phyloP scores from a whole-genome alignment of 2,329 filamentous ascomycete species.

The Hypoxylon sp. region DNA sequence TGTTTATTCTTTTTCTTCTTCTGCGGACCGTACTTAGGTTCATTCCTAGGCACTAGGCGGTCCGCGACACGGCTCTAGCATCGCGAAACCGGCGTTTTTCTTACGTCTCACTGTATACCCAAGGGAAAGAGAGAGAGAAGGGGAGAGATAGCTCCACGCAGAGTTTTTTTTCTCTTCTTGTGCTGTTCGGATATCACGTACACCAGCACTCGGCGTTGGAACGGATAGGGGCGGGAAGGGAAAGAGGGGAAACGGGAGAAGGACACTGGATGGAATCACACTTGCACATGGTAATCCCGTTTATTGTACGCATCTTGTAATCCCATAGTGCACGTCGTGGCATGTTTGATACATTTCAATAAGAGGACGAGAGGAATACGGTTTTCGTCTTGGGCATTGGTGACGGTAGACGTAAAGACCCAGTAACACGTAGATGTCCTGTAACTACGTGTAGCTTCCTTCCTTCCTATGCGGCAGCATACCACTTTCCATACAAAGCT shows the following conservation, averaged over 20 bases:
- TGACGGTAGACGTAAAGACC: too few species aligned
- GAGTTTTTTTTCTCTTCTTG: background rate
- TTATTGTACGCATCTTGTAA: slow-evolving; percentile 32
- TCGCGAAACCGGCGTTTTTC: background rate
- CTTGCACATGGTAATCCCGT: slow-evolving; percentile 6
- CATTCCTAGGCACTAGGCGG: slow-evolving; percentile 6
- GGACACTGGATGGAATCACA: background rate
- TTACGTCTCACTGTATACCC: slow-evolving; percentile 1
- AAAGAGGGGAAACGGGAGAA: background rate
- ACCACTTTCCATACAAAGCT: too few species aligned
- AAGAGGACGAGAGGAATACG: slow-evolving; percentile 7
- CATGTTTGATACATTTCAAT: slow-evolving; percentile 25
- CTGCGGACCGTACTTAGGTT: slow-evolving; percentile 1
- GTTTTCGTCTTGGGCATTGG: background rate
- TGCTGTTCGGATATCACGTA: background rate
- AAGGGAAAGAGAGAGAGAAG: background rate
- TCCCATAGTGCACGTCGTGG: slow-evolving; percentile 22
- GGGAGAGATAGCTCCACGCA: too few species aligned
- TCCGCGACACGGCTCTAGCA: background rate
- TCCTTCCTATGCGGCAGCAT: too few species aligned
- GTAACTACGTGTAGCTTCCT: too few species aligned
- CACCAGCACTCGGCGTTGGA: background rate
- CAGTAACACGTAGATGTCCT: too few species aligned
- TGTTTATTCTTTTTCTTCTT: background rate
- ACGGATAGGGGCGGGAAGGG: background rate